Percentiles rank a stretch among this genome's conserved stretches.
phyloP scores from a whole-genome alignment of 352 stramenopile species.

The Saprolegnia diclina region DNA sequence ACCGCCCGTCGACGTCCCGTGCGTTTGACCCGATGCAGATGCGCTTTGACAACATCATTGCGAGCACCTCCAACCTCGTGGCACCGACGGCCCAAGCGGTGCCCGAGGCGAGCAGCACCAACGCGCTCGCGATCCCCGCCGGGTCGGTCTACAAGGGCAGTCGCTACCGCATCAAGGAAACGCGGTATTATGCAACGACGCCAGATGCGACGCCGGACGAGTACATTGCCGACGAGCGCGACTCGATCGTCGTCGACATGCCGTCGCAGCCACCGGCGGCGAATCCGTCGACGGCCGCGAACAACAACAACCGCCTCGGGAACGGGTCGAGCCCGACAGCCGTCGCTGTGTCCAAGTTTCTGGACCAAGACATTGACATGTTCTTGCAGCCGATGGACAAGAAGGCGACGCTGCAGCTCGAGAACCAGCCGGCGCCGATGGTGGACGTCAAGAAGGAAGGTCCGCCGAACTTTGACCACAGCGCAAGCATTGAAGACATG shows the following conservation, averaged over 20 bases:
- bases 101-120: background rate
- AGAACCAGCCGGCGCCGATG: conserved; percentile 3
- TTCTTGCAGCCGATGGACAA: conserved; percentile 27
- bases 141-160: conserved; percentile 17
- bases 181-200: conserved; percentile 22
- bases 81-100: background rate
- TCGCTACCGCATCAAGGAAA: conserved; percentile 28
- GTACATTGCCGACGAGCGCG: conserved; percentile 24
- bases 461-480: conserved; percentile 8
- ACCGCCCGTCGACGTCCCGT: background rate
- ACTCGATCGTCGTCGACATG: conserved; percentile 27
- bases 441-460: background rate
- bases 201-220: conserved; percentile 23
- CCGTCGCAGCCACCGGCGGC: conserved; percentile 1
- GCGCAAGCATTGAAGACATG: conserved; percentile 1
- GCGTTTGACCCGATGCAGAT: conserved; percentile 6
- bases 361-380: conserved; percentile 28
- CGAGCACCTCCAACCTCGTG: conserved; percentile 2
- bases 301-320: background rate
- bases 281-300: background rate
- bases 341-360: conserved; percentile 18
- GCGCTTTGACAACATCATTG: conserved; percentile 13
- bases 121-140: background rate
- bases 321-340: conserved; percentile 19
- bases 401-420: conserved; percentile 14